Base-by-base conservation (phyloP, 768 basidiomycete genomes). In the Stropharia rugosoannulata region DNA sequence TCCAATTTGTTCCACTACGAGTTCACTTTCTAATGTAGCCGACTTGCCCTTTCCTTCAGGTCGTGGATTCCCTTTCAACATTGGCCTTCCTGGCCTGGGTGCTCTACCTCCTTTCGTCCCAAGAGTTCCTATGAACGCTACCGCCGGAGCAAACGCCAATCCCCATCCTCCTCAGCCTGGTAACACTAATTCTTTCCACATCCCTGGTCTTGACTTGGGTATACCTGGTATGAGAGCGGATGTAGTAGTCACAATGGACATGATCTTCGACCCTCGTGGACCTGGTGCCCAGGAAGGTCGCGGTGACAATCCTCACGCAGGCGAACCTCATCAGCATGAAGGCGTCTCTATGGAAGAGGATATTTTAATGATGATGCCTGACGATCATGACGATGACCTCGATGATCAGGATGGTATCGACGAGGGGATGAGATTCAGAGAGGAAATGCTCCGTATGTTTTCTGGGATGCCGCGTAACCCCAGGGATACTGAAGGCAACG, bases 241-340 rank as follows among this genome's bases (percentile, higher is more conserved):
- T 47, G 45, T 38, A n/a, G 32, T 55, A 22, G 35, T 59, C 44
- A 57, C 60, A 3, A 55, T 57, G 49, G 63, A 64, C 32, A 55
- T 64, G 51, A 16, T 64, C 32, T 51, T 64, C 13, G 57, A 58
- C 13, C 54, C 49, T 12, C 42, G 56, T 29, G 12, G 39, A 3
- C 49, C 49, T 44, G 45, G 50, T 39, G 19, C 29, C 12, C 55
- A 46, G 27, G 48, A 42, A 4, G 32, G 43, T n/a, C 35, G 32
- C 35, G 32, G 25, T 19, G 22, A 51, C 36, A 10, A 45, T 19
- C 12, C 18, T 39, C 29, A 44, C 19, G 43, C 40, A 52, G 51
- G 36, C 5, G 27, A 10, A 27, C 51, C 43, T 40, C 39, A 51
- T 18, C 40, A 40, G 15, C 51, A 32, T 12, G 43, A 36, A 43